Evolutionary conservation across 805 yeast species (phyloP).

Genomic region (Saccharomycopsis guyanensis): DNA sequence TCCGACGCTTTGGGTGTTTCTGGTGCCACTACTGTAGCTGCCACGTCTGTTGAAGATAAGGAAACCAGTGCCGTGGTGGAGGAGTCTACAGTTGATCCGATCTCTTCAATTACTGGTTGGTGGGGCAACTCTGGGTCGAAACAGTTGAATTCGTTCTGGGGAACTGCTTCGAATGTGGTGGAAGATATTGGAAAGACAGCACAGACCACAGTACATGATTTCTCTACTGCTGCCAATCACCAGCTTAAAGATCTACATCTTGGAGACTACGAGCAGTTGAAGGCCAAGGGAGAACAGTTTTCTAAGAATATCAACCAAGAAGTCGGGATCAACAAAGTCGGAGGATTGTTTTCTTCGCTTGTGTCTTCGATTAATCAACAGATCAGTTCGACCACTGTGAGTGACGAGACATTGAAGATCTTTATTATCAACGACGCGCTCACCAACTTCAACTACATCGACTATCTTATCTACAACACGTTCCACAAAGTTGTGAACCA

Average conservation of each 20-base stretch:
- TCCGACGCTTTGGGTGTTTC: not conserved
- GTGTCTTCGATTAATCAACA: conserved; percentile 17
- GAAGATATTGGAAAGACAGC: conserved; percentile 22
- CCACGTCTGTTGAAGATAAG: too few relatives aligned
- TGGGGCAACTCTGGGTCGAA: conserved; percentile 65
- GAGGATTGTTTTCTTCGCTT: conserved; percentile 16
- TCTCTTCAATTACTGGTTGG: conserved; percentile 63
- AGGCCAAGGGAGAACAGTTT: conserved; percentile 17
- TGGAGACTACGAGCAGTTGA: not conserved
- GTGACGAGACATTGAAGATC: conserved; percentile 30
- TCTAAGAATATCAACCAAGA: not conserved
- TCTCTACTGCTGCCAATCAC: conserved; percentile 4
- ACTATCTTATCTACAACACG: conserved; percentile 39
- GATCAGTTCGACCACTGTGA: conserved; percentile 6
- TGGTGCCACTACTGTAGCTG: not conserved
- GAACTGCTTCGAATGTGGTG: conserved; percentile 42
- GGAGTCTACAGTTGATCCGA: conserved; percentile 45
- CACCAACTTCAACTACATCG: conserved; percentile 30
- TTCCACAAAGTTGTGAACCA: conserved; percentile 55
- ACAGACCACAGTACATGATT: conserved; percentile 16
- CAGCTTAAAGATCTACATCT: not conserved
- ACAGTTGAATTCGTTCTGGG: conserved; percentile 62
- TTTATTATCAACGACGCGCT: conserved; percentile 37
- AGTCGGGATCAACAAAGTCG: conserved; percentile 8
- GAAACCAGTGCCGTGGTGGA: conserved; percentile 13